Percentiles rank a stretch among this genome's conserved stretches.
Conservation (phyloP, 257 asterid genomes). For the Cynanchum wilfordii region DNA sequence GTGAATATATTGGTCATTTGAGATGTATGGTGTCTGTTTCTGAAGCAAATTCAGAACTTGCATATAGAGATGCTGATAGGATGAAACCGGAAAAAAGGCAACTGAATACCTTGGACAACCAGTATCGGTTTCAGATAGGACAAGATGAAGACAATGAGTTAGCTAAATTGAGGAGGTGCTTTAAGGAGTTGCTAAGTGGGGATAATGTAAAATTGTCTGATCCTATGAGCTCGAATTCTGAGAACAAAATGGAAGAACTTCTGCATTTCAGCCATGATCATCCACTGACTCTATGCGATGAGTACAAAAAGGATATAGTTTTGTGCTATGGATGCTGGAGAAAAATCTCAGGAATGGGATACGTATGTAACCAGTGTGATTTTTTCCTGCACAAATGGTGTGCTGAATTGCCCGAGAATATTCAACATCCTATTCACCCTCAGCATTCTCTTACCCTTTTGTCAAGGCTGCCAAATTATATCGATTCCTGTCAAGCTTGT, state of each 20-base stretch:
- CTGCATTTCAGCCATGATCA: neutral
- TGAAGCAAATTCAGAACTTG: neutral
- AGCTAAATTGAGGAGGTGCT: neutral
- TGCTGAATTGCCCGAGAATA: neutral
- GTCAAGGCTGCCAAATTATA: neutral
- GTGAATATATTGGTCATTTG: constrained; percentile 3
- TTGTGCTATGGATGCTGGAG: neutral
- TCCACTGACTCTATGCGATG: neutral
- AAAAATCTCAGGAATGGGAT: neutral
- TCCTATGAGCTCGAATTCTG: neutral
- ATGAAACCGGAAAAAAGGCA: neutral
- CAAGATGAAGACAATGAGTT: neutral
- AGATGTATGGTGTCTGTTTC: constrained; percentile 2
- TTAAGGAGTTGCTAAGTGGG: neutral
- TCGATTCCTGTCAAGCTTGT: neutral
- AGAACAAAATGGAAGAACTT: neutral
- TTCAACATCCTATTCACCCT: neutral
- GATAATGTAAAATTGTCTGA: neutral
- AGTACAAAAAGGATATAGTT: neutral
- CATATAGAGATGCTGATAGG: neutral
- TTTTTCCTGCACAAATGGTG: constrained; percentile 6
- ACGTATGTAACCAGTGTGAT: neutral
- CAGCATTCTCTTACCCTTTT: neutral
- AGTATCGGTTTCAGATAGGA: neutral
- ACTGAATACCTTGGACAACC: neutral